A percentile compares a stretch with the other conserved stretches of the same genome.
phyloP scores from a whole-genome alignment of 257 asterid genomes.

The Coffea canephora region DNA sequence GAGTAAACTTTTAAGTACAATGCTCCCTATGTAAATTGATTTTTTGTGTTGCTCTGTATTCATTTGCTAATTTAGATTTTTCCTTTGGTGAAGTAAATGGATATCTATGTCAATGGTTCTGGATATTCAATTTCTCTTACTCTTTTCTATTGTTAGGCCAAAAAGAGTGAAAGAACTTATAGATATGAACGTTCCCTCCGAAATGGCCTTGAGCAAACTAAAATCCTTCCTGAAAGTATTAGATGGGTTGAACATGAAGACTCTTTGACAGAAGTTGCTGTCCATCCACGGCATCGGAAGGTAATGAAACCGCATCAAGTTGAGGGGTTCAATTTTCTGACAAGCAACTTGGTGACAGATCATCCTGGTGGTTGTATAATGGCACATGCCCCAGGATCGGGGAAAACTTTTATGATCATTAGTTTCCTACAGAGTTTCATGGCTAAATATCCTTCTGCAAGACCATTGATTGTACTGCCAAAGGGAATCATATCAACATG shows the following conservation, averaged over 20 bases:
- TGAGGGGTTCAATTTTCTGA: slow-evolving; percentile 93
- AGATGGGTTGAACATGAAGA: slow-evolving; percentile 46
- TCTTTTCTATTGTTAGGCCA: slow-evolving; percentile 34
- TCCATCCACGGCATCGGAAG: slow-evolving; percentile 89
- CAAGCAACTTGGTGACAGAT: slow-evolving; percentile 74
- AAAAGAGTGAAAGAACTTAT: slow-evolving; percentile 66
- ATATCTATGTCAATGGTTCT: neutral
- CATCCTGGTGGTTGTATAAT: slow-evolving; percentile 96
- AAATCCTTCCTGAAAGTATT: slow-evolving; percentile 40
- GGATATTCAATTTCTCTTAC: slow-evolving; percentile 1
- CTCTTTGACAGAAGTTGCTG: slow-evolving; percentile 55
- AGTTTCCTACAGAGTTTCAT: slow-evolving; percentile 94
- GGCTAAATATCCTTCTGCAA: slow-evolving; percentile 86
- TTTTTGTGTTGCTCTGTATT: neutral
- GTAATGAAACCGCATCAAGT: slow-evolving; percentile 97
- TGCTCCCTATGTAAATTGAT: neutral
- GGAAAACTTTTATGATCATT: slow-evolving; percentile 94
- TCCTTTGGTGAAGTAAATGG: neutral
- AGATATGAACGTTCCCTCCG: slow-evolving; percentile 50
- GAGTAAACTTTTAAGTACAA: neutral
- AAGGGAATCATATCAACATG: slow-evolving; percentile 81
- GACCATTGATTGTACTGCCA: slow-evolving; percentile 93
- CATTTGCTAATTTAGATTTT: neutral
- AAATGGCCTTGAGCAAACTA: slow-evolving; percentile 34
- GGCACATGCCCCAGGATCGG: slow-evolving; percentile 99